phyloP scores from a whole-genome alignment of 768 basidiomycete species.

The Russula lepida region DNA sequence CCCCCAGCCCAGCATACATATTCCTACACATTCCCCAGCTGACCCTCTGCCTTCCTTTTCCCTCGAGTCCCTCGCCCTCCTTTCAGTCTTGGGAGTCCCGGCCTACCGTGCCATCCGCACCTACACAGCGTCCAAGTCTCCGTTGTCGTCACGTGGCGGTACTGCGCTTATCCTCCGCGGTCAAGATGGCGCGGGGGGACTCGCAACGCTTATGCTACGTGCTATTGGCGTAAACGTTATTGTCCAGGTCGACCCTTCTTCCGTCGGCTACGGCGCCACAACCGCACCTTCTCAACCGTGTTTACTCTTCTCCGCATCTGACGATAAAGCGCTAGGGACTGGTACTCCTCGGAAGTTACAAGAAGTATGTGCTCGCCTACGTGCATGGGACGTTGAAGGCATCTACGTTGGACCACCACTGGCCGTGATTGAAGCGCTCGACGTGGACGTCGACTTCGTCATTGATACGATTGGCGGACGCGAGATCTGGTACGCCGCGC shows the following conservation, averaged over 20 bases:
- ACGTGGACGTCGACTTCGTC: conserved; percentile 66
- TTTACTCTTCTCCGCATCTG: conserved; percentile 24
- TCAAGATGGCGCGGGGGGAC: conserved; percentile 66
- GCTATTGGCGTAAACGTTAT: conserved; percentile 63
- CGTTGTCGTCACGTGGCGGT: conserved; percentile 20
- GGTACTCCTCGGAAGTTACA: conserved; percentile 20
- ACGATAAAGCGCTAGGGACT: conserved; percentile 23
- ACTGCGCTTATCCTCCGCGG: conserved; percentile 58
- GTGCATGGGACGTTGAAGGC: conserved; percentile 68
- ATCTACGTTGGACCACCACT: conserved; percentile 58
- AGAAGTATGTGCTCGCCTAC: conserved; percentile 39
- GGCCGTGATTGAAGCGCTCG: conserved; percentile 46
- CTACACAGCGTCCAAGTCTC: conserved; percentile 18
- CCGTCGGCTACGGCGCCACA: conserved; percentile 28
- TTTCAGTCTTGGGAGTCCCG: conserved; percentile 72
- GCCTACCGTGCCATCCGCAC: conserved; percentile 77
- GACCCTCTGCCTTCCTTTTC: conserved; percentile 10
- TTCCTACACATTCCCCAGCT: conserved; percentile 23
- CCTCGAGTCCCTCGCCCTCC: conserved; percentile 47
- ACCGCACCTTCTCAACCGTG: conserved; percentile 29
- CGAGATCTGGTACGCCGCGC: conserved; percentile 69
- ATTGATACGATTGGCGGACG: conserved; percentile 79
- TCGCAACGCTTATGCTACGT: conserved; percentile 72
- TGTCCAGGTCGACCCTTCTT: conserved; percentile 49
- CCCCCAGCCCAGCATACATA: conserved; percentile 40